Evolutionary conservation across 257 asterid genomes (phyloP).

Genomic region (Scutellaria galericulata): DNA sequence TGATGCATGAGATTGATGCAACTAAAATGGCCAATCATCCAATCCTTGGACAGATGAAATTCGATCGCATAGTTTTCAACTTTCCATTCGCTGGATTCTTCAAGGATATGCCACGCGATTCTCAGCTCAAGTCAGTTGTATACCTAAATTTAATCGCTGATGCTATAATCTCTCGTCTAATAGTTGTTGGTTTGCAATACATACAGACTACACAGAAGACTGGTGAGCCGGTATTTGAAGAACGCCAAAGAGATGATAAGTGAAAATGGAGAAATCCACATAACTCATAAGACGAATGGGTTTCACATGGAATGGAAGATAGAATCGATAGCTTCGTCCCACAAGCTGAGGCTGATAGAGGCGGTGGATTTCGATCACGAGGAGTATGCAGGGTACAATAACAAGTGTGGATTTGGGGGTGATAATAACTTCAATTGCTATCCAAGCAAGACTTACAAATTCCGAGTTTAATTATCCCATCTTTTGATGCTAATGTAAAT

Average conservation of each 20-base stretch:
- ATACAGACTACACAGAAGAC: constrained; percentile 30
- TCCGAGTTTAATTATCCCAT: constrained; percentile 4
- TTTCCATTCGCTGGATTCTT: constrained; percentile 43
- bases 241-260: constrained; percentile 45
- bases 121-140: constrained; percentile 29
- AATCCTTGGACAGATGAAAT: constrained; percentile 36
- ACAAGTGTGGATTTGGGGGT: constrained; percentile 49
- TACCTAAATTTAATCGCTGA: neutral
- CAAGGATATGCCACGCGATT: neutral
- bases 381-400: constrained; percentile 46
- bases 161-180: too few relatives aligned
- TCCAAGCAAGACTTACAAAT: constrained; percentile 50
- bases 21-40: constrained; percentile 39
- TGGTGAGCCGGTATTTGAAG: constrained; percentile 44
- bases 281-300: constrained; percentile 48
- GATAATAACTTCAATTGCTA: constrained; percentile 35
- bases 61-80: constrained; percentile 58
- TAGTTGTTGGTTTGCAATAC: too few relatives aligned
- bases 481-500: too few relatives aligned
- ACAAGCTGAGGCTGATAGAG: constrained; percentile 33
- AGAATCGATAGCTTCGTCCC: constrained; percentile 19
- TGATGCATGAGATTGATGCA: constrained; percentile 54
- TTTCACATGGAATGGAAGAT: constrained; percentile 39
- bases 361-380: constrained; percentile 11
- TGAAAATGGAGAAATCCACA: constrained; percentile 47